Conservation (phyloP, 495 filamentous ascomycete species). For the Margaritispora aquatica region DNA sequence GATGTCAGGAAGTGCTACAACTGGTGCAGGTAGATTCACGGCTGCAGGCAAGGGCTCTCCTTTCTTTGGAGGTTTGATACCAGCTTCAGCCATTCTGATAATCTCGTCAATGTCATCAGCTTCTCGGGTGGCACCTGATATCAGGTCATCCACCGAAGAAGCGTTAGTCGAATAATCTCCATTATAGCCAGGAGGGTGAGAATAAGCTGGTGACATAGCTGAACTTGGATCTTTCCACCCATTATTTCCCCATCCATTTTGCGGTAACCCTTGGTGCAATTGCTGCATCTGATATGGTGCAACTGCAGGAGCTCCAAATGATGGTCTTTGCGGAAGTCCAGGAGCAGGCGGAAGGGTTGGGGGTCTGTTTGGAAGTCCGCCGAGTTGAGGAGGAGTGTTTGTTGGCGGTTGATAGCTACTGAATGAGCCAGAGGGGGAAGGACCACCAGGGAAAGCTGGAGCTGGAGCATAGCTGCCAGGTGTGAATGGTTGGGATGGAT, state of each 20-base stretch:
- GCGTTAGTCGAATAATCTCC: constrained; percentile 31
- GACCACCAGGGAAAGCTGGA: constrained; percentile 10
- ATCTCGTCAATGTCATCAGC: constrained; percentile 51
- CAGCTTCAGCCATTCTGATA: constrained; percentile 51
- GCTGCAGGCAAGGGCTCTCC: constrained; percentile 31
- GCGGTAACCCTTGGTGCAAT: constrained; percentile 50
- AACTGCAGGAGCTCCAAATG: constrained; percentile 46
- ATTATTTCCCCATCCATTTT: constrained; percentile 23
- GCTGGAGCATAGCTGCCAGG: constrained; percentile 13
- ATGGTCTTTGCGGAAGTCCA: constrained; percentile 58
- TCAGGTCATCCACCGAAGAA: constrained; percentile 56
- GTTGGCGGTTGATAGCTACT: constrained; percentile 35
- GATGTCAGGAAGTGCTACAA: constrained; percentile 19
- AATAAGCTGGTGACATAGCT: constrained; percentile 30
- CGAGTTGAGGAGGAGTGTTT: constrained; percentile 18
- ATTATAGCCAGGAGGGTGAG: constrained; percentile 26
- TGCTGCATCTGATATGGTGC: constrained; percentile 56
- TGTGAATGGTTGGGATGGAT: constrained; percentile 18
- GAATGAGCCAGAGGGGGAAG: constrained; percentile 39
- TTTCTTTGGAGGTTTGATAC: constrained; percentile 45
- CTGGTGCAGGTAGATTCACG: constrained; percentile 20
- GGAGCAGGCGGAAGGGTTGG: constrained; percentile 48
- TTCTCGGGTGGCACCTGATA: constrained; percentile 43
- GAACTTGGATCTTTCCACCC: constrained; percentile 27
- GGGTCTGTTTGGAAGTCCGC: constrained; percentile 37